Conservation (phyloP, 768 basidiomycete genomes). For the Dacryopinax primogenitus region DNA sequence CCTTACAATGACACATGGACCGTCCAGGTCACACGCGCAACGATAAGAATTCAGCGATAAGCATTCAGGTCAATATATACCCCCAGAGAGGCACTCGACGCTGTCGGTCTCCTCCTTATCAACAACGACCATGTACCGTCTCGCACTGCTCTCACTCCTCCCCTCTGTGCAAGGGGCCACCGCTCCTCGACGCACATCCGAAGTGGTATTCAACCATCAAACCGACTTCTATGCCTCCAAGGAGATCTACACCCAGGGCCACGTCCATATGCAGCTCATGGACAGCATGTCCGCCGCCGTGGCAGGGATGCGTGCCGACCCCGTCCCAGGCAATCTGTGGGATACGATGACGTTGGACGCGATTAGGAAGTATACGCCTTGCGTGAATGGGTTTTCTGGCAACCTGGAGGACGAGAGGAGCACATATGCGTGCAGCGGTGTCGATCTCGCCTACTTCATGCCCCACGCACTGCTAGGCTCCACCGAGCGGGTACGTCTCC, state of each 20-base stretch:
- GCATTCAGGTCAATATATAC: background rate
- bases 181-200: background rate
- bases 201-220: constrained; percentile 2
- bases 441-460: background rate
- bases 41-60: too few relatives aligned
- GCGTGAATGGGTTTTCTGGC: background rate
- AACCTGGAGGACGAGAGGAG: background rate
- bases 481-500: background rate
- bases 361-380: background rate
- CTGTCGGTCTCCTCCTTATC: background rate
- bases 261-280: background rate
- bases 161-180: background rate
- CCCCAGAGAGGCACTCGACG: background rate
- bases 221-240: background rate
- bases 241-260: background rate
- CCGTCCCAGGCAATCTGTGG: background rate
- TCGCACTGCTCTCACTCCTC: background rate
- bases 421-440: background rate
- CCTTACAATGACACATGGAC: too few relatives aligned
- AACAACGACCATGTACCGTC: background rate
- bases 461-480: background rate
- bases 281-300: background rate
- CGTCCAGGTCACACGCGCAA: too few relatives aligned
- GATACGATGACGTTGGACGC: background rate
- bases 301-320: background rate